Conservation (phyloP, 225 moss, liverwort and hornwort genomes). For the Bryum argenteum region DNA sequence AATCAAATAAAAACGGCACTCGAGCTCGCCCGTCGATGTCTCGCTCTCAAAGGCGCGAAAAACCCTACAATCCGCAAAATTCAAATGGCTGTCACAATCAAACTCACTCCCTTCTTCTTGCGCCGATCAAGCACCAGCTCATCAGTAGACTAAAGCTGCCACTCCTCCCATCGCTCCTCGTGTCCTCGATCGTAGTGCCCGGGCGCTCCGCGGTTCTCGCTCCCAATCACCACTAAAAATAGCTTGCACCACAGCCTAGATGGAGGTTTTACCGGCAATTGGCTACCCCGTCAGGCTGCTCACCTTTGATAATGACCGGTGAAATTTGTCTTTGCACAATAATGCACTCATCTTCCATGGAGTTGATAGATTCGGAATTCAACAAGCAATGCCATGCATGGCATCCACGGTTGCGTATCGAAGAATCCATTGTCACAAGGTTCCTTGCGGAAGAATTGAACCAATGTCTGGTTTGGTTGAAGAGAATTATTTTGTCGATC, state of each 20-base stretch:
- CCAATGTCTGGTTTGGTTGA: too few species aligned
- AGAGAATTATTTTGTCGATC: too few species aligned
- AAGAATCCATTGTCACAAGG: neutral
- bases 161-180: neutral
- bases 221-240: constrained; percentile 18
- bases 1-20: too few species aligned
- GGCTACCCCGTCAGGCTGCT: neutral
- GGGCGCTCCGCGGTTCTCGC: constrained; percentile 21
- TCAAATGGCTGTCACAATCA: neutral
- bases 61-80: neutral
- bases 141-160: neutral
- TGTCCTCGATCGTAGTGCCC: neutral
- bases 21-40: constrained; percentile 25
- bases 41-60: constrained; percentile 30
- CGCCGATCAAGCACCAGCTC: constrained; percentile 11
- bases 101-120: neutral
- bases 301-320: too few species aligned
- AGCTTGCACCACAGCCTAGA: constrained; percentile 23
- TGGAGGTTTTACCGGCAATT: neutral
- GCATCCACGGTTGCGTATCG: neutral
- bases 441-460: too few species aligned
- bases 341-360: neutral
- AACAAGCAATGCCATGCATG: neutral
- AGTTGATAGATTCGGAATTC: neutral
- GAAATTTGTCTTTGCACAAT: neutral